Evolutionary conservation across 2,329 filamentous ascomycete genomes (phyloP), one percentile per base, ranked within the genome.

Genomic region (Exserohilum turcica): DNA sequence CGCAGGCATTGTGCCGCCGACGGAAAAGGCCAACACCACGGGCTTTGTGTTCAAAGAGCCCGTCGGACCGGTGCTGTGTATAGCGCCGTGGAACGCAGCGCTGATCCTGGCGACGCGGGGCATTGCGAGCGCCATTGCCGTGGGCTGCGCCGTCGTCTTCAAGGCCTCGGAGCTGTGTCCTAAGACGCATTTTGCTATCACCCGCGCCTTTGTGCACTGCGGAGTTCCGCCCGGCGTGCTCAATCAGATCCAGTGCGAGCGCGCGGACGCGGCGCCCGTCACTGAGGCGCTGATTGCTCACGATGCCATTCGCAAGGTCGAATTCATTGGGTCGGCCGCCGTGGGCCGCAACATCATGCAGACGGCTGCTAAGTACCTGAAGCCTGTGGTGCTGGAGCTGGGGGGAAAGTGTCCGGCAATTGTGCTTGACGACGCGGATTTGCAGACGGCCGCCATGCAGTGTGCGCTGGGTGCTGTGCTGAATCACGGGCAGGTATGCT

Each of bases 361-460:
- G 78, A 81, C 84, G 2, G 88, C 88, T 0, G 91, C 87, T 10
- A 83, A 87, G 66, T 76, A 88, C 61, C 78, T 94, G 28, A 95
- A 95, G 78, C 91, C 90, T 0, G 81, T 89, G 0, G 77, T 94
- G 2, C 81, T 94, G 65, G 91, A 95, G 73, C 79, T 95, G 1
- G 91, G 91, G 3, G 91, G 91, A 32, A 95, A 95, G 72, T 87
- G 88, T 0, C 84, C 86, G 0, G 86, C 88, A 2, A 86, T 95
- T 54, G 85, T 95, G 1, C 85, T 88, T 70, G 86, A 89, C 48
- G 91, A 95, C 73, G 90, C 91, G 9, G 82, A 94, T 50, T 13
- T 67, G 15, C 39, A 48, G 28, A 57, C 63, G 24, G 62, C 65
- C 5, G 65, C 65, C 0, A 45, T 15, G n/a, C 40, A 64, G n/a